Base-by-base conservation (phyloP, 768 basidiomycete genomes). In the Pilatotrama ljubarskyi region DNA sequence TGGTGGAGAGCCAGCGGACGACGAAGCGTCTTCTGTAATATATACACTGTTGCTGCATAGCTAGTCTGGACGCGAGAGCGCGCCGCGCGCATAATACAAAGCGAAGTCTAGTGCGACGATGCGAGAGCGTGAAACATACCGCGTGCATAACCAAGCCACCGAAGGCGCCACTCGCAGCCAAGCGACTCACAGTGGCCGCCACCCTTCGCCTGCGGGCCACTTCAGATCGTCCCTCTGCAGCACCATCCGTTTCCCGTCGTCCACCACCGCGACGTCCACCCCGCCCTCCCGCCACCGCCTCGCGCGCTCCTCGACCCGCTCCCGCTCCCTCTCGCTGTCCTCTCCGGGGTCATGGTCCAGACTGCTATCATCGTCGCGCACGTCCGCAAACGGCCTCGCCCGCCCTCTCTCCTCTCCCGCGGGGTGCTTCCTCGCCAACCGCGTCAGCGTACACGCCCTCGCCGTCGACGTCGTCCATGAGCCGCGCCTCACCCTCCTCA, bases 131-230 rank as follows among this genome's bases (percentile, higher is more conserved):
- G 38, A 50, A 9, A 36, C 50, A 51, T 25, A 6, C 35, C 35
- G 22, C 11, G 18, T 13, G 13, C 37, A 15, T 37, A 46, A 46
- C 53, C 43, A 36, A 44, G 25, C 17, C 32, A 25, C 25, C 38
- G 38, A 9, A 15, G 20, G 22, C 43, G 18, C 6, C 32, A 36
- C 9, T 14, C 24, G n/a, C 35, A 11, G 22, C n/a, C 10, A 18
- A 20, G 25, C 5, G 24, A 7, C 9, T 68, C 58, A 72, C 24
- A 85, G 71, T 42, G 75, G 77, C 61, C 66, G 76, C 83, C 84
- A 83, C 2, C 84, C 84, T 22, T 86, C 79, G 1, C 79, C 82
- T 61, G 76, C 78, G 7, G 84, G 86, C 82, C 81, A 85, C 69
- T 87, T 87, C 58, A 86, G 67, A 61, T 80, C 78, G 66, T 87